phyloP scores from a whole-genome alignment of 1,284 basidiomycete species.

The Ustilago sp. region DNA sequence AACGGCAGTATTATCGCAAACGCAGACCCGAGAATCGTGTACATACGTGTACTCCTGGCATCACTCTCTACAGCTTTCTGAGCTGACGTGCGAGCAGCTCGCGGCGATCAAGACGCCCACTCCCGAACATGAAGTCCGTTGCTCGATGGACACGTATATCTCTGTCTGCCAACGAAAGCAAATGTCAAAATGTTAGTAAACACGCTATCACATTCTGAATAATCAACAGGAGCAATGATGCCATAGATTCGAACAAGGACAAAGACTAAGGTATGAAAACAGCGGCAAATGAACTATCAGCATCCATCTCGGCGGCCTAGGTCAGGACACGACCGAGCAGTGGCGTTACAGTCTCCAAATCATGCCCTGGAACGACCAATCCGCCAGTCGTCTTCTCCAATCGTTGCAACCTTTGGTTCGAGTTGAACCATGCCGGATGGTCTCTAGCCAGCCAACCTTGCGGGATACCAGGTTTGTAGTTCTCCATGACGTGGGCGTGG shows the following conservation, averaged over 20 bases:
- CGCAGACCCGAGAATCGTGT: too few relatives aligned
- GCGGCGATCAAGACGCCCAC: too few relatives aligned
- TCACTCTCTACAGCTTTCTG: too few relatives aligned
- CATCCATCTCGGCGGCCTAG: conserved; percentile 2
- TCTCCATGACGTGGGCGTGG: conserved; percentile 58
- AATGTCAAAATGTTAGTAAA: neutral
- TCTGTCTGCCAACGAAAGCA: too few relatives aligned
- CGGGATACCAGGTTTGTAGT: conserved; percentile 55
- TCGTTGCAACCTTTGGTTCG: conserved; percentile 55
- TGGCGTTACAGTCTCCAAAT: conserved; percentile 40
- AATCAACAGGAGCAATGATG: neutral
- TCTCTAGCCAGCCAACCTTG: conserved; percentile 62
- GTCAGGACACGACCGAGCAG: conserved; percentile 37
- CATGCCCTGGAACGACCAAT: conserved; percentile 55
- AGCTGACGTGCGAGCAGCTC: too few relatives aligned
- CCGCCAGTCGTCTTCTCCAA: conserved; percentile 55
- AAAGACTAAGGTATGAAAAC: too few relatives aligned
- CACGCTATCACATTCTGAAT: neutral
- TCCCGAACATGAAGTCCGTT: neutral
- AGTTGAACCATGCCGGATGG: conserved; percentile 60
- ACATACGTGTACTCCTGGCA: too few relatives aligned
- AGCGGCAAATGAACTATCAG: neutral
- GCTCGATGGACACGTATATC: neutral
- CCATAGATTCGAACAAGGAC: neutral
- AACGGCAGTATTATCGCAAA: too few relatives aligned